These are phyloP conservation scores for Kodamaea derodonti DNA, from an alignment of 1,139 yeast species.

Conservation along the genomic window DNA sequence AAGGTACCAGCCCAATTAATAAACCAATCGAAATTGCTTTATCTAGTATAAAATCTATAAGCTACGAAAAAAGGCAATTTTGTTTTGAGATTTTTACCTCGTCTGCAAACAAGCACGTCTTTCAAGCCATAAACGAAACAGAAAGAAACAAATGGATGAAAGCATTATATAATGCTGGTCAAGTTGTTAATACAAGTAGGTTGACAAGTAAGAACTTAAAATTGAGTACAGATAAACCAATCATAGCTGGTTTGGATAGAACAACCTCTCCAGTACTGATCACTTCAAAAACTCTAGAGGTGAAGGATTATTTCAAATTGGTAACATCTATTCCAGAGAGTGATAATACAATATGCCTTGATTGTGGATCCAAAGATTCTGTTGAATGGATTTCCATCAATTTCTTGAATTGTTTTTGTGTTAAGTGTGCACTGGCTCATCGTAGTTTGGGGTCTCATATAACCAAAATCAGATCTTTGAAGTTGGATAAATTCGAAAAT, in stretches of 20 bases:
- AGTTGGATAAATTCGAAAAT: slow-evolving; percentile 44
- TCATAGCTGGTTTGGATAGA: slow-evolving; percentile 18
- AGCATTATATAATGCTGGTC: slow-evolving; percentile 51
- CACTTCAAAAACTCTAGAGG: slow-evolving; percentile 20
- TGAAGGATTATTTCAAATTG: slow-evolving; percentile 32
- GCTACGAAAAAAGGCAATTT: slow-evolving; percentile 44
- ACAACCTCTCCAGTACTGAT: slow-evolving; percentile 36
- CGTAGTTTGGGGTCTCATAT: slow-evolving; percentile 51
- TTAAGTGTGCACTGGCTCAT: slow-evolving; percentile 70
- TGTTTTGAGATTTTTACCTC: slow-evolving; percentile 82
- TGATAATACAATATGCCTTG: slow-evolving; percentile 71
- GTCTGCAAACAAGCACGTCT: slow-evolving; percentile 61
- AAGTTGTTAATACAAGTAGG: slow-evolving; percentile 30
- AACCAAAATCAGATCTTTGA: slow-evolving; percentile 47
- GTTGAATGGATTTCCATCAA: slow-evolving; percentile 92
- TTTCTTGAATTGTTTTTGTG: slow-evolving; percentile 68
- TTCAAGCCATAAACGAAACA: slow-evolving; percentile 70
- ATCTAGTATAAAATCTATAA: slow-evolving; percentile 58
- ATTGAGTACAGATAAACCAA: slow-evolving; percentile 10
- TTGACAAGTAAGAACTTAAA: slow-evolving; percentile 10
- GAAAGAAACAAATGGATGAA: slow-evolving; percentile 72
- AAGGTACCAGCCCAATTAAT: slow-evolving; percentile 59
- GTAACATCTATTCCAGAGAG: slow-evolving; percentile 47
- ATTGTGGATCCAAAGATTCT: slow-evolving; percentile 60
- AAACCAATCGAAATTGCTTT: slow-evolving; percentile 72